Conservation (phyloP, 108 stramenopile genomes). For the Parietichytrium sp. region DNA sequence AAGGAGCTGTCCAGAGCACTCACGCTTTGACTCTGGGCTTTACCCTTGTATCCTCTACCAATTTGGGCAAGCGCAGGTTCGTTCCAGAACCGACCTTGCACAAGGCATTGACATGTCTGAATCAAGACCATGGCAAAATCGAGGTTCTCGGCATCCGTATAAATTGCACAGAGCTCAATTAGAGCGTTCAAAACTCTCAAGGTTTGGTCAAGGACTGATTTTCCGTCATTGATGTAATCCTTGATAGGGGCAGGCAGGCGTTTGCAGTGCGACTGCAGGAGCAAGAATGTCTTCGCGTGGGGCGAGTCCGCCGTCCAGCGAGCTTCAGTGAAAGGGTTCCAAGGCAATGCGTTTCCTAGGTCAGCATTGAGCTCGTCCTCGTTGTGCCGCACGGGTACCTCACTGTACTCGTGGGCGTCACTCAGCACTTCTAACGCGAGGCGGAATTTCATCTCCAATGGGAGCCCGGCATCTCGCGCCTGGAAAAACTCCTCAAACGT, state of each 20-base stretch:
- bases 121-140: too few relatives aligned
- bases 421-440: slow-evolving; percentile 70
- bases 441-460: slow-evolving; percentile 54
- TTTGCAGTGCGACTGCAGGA: slow-evolving; percentile 83
- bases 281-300: slow-evolving; percentile 88
- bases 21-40: too few relatives aligned
- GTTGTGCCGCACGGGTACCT: slow-evolving; percentile 96
- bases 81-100: too few relatives aligned
- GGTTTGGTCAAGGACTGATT: slow-evolving; percentile 87
- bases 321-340: slow-evolving; percentile 69
- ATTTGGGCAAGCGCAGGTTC: too few relatives aligned
- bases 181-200: slow-evolving; percentile 91
- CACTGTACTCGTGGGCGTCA: slow-evolving; percentile 84
- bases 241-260: slow-evolving; percentile 83
- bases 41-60: too few relatives aligned
- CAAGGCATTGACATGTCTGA: too few relatives aligned
- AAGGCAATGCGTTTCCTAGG: slow-evolving; percentile 74
- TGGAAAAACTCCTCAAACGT: background rate
- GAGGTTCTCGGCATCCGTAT: slow-evolving; percentile 38
- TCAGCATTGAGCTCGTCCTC: slow-evolving; percentile 91
- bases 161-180: slow-evolving; percentile 79
- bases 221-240: slow-evolving; percentile 94
- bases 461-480: background rate
- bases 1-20: too few relatives aligned
- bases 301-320: slow-evolving; percentile 66